Evolutionary conservation across 805 yeast genomes (phyloP).

Genomic region (Novakomyces olei): DNA sequence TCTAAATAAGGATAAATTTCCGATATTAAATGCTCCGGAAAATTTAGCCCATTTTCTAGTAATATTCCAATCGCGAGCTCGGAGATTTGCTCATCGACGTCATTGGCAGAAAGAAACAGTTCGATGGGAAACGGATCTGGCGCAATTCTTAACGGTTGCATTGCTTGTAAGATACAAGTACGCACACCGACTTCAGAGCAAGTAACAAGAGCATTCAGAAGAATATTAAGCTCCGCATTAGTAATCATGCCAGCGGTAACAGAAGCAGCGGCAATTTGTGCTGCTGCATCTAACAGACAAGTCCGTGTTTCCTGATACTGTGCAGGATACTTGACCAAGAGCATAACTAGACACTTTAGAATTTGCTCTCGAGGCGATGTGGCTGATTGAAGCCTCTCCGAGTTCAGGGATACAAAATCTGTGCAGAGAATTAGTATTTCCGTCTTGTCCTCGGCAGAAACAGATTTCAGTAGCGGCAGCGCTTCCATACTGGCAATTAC

Average conservation of each 20-base stretch:
- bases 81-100: constrained; percentile 1
- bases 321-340: constrained; percentile 44
- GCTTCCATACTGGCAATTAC: too few species aligned
- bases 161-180: constrained; percentile 52
- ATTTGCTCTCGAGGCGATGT: constrained; percentile 28
- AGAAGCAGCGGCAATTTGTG: constrained; percentile 56
- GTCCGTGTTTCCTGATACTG: constrained; percentile 69
- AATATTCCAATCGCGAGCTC: too few species aligned
- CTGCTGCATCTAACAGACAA: too few species aligned
- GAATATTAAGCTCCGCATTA: constrained; percentile 31
- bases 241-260: constrained; percentile 44
- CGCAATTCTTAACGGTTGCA: too few species aligned
- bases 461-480: background rate
- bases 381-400: background rate
- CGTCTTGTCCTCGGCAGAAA: background rate
- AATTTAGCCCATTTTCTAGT: too few species aligned
- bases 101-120: background rate
- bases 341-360: constrained; percentile 35
- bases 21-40: too few species aligned
- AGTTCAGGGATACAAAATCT: background rate
- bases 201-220: constrained; percentile 34
- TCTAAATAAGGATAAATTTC: constrained; percentile 6
- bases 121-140: too few species aligned
- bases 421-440: background rate
- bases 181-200: constrained; percentile 52